Evolutionary conservation across 768 basidiomycete genomes (phyloP), one percentile per base, ranked within the genome.

Genomic region (Cyclocybe cylindracea): DNA sequence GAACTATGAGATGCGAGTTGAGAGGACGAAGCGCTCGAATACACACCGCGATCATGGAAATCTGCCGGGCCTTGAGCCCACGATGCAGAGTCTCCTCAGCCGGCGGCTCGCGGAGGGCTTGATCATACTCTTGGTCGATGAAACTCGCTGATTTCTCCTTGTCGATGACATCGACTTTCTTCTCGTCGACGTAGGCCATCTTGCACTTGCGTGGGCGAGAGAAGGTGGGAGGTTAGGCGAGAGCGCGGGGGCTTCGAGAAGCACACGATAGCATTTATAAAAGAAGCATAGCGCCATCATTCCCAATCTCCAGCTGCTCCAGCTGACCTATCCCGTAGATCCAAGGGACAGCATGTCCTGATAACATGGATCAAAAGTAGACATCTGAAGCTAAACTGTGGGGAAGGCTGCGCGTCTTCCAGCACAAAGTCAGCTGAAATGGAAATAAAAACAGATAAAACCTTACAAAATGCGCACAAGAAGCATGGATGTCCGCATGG

Each of bases 11-110:
- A n/a, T 7, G 38, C 39, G 10, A 10, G 8, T 33, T 18, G 14
- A 14, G 37, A 31, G 38, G 42, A 16, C 24, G 19, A 10, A n/a
- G 16, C 16, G 31, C 11, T 5, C 32, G 35, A 24, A 45, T 41
- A 59, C 68, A 41, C 55, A 77, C 74, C 47, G 79, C 80, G 53
- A 85, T 83, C 78, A 82, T 79, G 19, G 78, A 80, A 44, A 79
- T 77, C 54, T 81, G 78, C 19, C 78, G 70, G 10, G 78, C 78
- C 56, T 82, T 75, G 43, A 80, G 70, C 29, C 75, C 78, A 38
- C 78, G 73, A 53, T 79, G 78, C 36, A 83, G 64, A 36, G 66
- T 74, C 36, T 73, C 58, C 43, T 67, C 66, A 38, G 60, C 49
- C 7, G 65, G 55, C 13, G 75, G 73, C 34, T 76, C 74, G 14